Evolutionary conservation across 257 asterid species (phyloP), one percentile per base, ranked within the genome.

Genomic region (Verbascum thapsus): DNA sequence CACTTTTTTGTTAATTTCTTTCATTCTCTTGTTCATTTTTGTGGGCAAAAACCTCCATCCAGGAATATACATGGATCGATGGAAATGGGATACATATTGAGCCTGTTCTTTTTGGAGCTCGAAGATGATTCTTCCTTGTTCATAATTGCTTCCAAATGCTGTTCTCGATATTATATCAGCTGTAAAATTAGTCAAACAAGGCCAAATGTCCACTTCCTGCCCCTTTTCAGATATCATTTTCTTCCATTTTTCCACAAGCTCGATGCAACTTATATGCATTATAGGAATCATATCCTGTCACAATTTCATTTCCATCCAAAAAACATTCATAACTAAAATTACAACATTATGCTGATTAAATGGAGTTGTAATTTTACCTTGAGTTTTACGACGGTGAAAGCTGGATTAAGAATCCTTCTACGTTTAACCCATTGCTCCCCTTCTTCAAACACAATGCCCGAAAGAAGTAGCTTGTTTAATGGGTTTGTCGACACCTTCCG

Each of bases 351-450:
- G 32, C 7, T n/a, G 4, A 44, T 44, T 12, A 11, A 3, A 26
- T 1, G 5, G 8, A 58, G 50, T 10, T 2, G 6, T 6, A 17
- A 5, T 18, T 53, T 23, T 68, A 81, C 87, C 85, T 76, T 82
- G 5, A 82, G 70, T 17, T 79, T 79, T 19, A 70, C 79, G 0
- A 22, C 0, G 13, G 77, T 60, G 47, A 82, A 79, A 4, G 85
- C 82, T 0, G 85, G 74, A 41, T 62, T 76, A 64, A 82, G 34
- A 44, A 82, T 71, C 42, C 66, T 79, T 52, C 88, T 57, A 12
- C 76, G 81, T 23, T 68, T 74, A 5, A 79, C 75, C 88, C 88
- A 82, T 51, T 76, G 68, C 4, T 76, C 65, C 3, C 41, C 88
- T 18, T 82, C 83, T 38, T 73, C 69, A 42, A 66, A 23, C 6